Evolutionary conservation across 371 early-diverging fungal species (phyloP), one percentile per base, ranked within the genome.

Genomic region (Rhizopus delemar): DNA sequence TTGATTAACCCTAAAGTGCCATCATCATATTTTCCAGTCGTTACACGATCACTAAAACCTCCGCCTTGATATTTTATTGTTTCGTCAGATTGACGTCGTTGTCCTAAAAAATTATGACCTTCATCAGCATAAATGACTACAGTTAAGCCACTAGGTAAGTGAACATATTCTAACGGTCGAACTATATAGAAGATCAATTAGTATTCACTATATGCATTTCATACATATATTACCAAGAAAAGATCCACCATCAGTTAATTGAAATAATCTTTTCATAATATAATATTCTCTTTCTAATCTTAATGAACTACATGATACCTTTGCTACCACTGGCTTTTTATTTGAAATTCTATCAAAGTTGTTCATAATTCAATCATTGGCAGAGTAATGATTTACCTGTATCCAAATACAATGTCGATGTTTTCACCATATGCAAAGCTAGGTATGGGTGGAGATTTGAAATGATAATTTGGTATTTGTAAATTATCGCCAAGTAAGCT

Each of bases 401-500:
- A 77, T 32, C 78, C 78, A 58, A 62, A 68, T 2, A 74, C 62
- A 41, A 73, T 60, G 50, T 71, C 68, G 4, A 70, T 67, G 56
- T 70, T 72, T 41, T 77, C 78, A 0, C 75, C 75, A 63, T 68
- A 69, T 15, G 68, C 66, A 12, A 74, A 55, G 54, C 66, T 66
- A 33, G 71, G 63, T 33, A 72, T 62, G 0, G 71, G 70, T 3
- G 68, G 57, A 16, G 62, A 57, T 55, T 69, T 74, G 41, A 77
- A 77, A 48, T 73, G 75, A 41, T 77, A 77, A 22, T 75, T 73
- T 16, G 73, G 73, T 52, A 77, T 77, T 29, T 74, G 73, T 15
- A 77, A 46, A 22, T 46, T 15, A 34, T 69, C 71, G 6, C 69
- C 67, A 7, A 68, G 35, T 1, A 48, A 9, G 41, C 70, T 62